Conservation (phyloP, 2,329 filamentous ascomycete genomes). For the Fusarium proliferatum region DNA sequence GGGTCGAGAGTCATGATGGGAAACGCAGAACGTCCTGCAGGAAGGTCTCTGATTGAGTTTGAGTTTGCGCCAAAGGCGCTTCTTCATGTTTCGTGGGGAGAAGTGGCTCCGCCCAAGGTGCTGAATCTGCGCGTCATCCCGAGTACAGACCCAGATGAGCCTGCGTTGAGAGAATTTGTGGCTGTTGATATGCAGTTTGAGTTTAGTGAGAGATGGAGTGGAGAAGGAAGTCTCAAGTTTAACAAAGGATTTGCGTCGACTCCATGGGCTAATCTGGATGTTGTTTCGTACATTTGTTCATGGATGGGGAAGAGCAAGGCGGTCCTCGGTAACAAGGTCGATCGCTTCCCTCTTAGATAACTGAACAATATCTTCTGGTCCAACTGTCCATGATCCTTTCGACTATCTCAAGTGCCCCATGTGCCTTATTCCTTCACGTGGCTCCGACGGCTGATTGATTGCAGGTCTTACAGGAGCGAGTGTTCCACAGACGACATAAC, state of each 20-base stretch:
- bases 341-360: not conserved
- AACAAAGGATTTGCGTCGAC: not conserved
- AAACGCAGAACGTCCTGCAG: not conserved
- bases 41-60: not conserved
- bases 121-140: not conserved
- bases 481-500: not conserved
- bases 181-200: not conserved
- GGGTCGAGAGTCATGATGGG: not conserved
- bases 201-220: not conserved
- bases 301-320: not conserved
- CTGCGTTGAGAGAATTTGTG: not conserved
- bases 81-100: not conserved
- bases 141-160: not conserved
- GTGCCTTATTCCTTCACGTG: not conserved
- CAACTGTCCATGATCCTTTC: no score
- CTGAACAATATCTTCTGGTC: not conserved
- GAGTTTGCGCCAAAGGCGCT: not conserved
- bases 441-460: accelerated
- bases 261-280: not conserved
- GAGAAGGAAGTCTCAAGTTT: not conserved
- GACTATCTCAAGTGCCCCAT: not conserved
- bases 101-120: not conserved
- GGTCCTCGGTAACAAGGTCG: not conserved
- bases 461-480: not conserved
- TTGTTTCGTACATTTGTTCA: not conserved